These are phyloP conservation scores for Psilocybe subaeruginosa DNA, from an alignment of 768 basidiomycete species.

Conservation along the genomic window DNA sequence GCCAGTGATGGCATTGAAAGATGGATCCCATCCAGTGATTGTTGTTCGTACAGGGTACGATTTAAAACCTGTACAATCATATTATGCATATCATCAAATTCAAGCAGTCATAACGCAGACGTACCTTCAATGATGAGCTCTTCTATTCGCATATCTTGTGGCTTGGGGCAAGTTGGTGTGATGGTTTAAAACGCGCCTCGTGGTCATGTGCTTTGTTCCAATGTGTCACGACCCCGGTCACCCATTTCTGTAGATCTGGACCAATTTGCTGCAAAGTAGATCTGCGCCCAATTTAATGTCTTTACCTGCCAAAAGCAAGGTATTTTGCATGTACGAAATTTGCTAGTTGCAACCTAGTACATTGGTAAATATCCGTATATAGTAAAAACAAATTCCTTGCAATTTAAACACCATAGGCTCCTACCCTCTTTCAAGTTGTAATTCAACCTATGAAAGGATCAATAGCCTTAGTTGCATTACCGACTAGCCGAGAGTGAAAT, in stretches of 20 bases:
- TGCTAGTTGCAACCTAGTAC: no score
- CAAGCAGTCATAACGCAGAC: neutral
- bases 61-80: slow-evolving; percentile 76
- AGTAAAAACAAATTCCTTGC: no score
- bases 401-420: no score
- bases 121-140: slow-evolving; percentile 92
- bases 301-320: neutral
- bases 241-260: neutral
- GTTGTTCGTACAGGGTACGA: slow-evolving; percentile 96
- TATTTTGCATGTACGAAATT: no score
- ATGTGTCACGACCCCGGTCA: slow-evolving; percentile 12
- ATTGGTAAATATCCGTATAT: no score
- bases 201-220: slow-evolving; percentile 14
- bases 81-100: neutral
- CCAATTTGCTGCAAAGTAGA: neutral
- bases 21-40: slow-evolving; percentile 95
- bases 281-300: neutral
- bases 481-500: no score
- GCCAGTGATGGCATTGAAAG: slow-evolving; percentile 98
- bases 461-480: no score
- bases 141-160: slow-evolving; percentile 61
- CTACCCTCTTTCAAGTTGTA: no score
- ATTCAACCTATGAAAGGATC: no score
- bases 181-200: slow-evolving; percentile 16
- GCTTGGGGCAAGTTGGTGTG: slow-evolving; percentile 5